Evolutionary conservation across 352 stramenopile species (phyloP).

Genomic region (Globisporangium nagaii): DNA sequence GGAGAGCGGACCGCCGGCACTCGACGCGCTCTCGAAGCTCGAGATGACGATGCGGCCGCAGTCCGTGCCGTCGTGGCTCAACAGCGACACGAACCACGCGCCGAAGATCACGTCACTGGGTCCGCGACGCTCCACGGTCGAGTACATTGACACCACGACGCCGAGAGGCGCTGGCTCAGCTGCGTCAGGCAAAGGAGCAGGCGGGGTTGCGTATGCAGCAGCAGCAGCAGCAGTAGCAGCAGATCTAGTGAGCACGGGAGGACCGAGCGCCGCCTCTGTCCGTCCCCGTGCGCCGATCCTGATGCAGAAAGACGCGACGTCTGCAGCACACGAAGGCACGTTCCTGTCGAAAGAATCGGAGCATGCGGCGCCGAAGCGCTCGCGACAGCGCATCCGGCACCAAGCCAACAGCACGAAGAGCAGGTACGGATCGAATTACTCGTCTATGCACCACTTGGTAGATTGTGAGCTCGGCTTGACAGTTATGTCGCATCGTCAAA

Average conservation of each 20-base stretch:
- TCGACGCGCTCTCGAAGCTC: slow-evolving; percentile 59
- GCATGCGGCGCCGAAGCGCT: slow-evolving; percentile 35
- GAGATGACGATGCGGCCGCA: slow-evolving; percentile 68
- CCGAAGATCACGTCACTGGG: slow-evolving; percentile 55
- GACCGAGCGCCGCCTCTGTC: slow-evolving; percentile 21
- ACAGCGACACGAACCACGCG: slow-evolving; percentile 61
- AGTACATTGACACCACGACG: slow-evolving; percentile 37
- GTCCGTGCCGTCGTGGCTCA: slow-evolving; percentile 70
- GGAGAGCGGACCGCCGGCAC: slow-evolving; percentile 25
- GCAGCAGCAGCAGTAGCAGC: neutral
- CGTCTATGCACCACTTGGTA: too few species aligned
- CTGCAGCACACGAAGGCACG: slow-evolving; percentile 21
- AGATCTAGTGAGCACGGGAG: neutral
- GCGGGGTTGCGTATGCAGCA: neutral
- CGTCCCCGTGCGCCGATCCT: slow-evolving; percentile 54
- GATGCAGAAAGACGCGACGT: slow-evolving; percentile 44
- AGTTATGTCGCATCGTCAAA: too few species aligned
- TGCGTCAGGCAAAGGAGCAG: neutral
- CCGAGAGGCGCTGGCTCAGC: neutral
- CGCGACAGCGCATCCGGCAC: slow-evolving; percentile 28
- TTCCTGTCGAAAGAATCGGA: slow-evolving; percentile 41
- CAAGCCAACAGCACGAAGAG: slow-evolving; percentile 23
- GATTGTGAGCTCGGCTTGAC: neutral
- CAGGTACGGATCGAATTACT: too few species aligned
- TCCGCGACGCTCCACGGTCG: slow-evolving; percentile 39